Evolutionary conservation across 768 basidiomycete species (phyloP).

Genomic region (Suillus placidus): DNA sequence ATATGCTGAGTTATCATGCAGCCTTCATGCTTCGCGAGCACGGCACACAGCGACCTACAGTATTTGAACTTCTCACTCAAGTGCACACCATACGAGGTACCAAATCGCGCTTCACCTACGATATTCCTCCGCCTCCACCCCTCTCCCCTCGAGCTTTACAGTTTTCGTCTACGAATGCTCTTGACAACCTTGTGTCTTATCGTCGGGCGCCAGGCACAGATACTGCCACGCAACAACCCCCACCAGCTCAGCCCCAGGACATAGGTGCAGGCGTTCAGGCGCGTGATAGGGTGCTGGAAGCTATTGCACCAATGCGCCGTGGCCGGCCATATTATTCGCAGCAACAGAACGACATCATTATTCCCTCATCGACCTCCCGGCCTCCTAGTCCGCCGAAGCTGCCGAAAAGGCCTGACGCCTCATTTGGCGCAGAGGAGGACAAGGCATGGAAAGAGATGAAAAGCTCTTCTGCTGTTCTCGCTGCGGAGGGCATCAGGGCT

Average conservation of each 20-base stretch:
- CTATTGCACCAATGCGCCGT: conserved; percentile 77
- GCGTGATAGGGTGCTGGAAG: conserved; percentile 77
- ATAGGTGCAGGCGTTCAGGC: conserved; percentile 63
- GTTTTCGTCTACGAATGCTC: conserved; percentile 28
- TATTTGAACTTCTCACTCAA: conserved; percentile 81
- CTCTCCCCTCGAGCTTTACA: conserved; percentile 45
- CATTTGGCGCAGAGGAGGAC: conserved; percentile 46
- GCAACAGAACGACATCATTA: conserved; percentile 33
- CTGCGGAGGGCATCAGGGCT: conserved; percentile 17
- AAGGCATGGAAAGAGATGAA: conserved; percentile 50
- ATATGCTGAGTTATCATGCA: conserved; percentile 35
- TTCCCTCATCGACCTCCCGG: conserved; percentile 37
- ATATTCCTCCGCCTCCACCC: conserved; percentile 50
- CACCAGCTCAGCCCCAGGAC: conserved; percentile 21
- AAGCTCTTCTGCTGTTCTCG: conserved; percentile 14
- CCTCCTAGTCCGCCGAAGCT: conserved; percentile 26
- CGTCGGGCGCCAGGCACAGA: conserved; percentile 27
- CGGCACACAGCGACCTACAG: conserved; percentile 80
- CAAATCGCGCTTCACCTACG: conserved; percentile 77
- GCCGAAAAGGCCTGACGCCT: conserved; percentile 10
- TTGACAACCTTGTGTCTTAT: conserved; percentile 45
- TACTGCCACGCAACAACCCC: conserved; percentile 17
- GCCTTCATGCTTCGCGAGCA: conserved; percentile 94
- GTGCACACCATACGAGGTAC: conserved; percentile 90
- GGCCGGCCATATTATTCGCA: conserved; percentile 56